Evolutionary conservation across 305 asterid species (phyloP).

Genomic region (Rubia balearica): DNA sequence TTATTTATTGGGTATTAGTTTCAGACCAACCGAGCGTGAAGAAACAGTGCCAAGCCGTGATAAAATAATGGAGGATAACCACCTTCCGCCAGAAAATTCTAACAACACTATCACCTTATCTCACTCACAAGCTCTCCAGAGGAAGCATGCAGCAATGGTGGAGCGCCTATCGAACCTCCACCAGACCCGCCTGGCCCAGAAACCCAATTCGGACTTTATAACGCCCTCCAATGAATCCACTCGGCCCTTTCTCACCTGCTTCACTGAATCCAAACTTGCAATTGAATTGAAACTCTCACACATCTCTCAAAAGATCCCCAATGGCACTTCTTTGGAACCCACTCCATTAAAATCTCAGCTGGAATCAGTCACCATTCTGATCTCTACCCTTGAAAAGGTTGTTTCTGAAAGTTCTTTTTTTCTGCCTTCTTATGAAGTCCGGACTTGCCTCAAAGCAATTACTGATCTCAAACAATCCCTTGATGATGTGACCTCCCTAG

Average conservation of each 20-base stretch:
- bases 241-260: slow-evolving; percentile 50
- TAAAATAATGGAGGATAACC: slow-evolving; percentile 7
- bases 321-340: slow-evolving; percentile 11
- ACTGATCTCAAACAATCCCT: slow-evolving; percentile 52
- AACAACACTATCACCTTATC: background rate
- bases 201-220: slow-evolving; percentile 26
- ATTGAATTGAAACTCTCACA: slow-evolving; percentile 49
- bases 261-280: slow-evolving; percentile 53
- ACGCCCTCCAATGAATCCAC: slow-evolving; percentile 16
- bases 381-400: slow-evolving; percentile 62
- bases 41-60: background rate
- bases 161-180: slow-evolving; percentile 76
- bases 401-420: slow-evolving; percentile 66
- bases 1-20: background rate
- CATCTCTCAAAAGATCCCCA: slow-evolving; percentile 26
- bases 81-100: slow-evolving; percentile 2
- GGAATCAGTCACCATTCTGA: slow-evolving; percentile 39
- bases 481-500: slow-evolving; percentile 45
- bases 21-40: background rate
- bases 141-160: slow-evolving; percentile 73
- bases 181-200: slow-evolving; percentile 42
- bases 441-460: slow-evolving; percentile 51
- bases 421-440: slow-evolving; percentile 74
- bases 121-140: slow-evolving; percentile 30
- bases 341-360: slow-evolving; percentile 42